phyloP scores from a whole-genome alignment of 2,329 filamentous ascomycete species.

The Trichoderma pleuroti region DNA sequence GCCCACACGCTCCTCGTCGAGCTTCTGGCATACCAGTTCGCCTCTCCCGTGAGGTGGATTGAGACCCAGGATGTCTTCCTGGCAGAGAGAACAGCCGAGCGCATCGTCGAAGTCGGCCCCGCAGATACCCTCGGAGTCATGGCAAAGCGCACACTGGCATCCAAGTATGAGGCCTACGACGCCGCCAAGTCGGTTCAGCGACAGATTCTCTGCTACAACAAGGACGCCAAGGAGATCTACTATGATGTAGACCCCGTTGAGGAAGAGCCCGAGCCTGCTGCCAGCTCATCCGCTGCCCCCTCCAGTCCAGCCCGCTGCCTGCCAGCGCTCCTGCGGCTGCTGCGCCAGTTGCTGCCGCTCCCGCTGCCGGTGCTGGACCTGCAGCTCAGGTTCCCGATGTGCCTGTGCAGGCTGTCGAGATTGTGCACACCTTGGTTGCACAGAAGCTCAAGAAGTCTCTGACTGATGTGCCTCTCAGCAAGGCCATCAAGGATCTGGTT shows the following conservation, averaged over 20 bases:
- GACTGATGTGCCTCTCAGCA: conserved; percentile 83
- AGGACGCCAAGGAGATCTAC: conserved; percentile 98
- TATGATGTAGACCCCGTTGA: conserved; percentile 95
- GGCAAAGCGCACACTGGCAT: conserved; percentile 91
- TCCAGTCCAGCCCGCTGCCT: neutral
- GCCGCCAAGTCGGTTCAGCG: conserved; percentile 93
- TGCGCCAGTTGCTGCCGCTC: conserved; percentile 51
- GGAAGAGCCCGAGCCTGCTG: conserved; percentile 71
- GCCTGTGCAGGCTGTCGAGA: conserved; percentile 83
- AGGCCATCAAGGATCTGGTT: conserved; percentile 97
- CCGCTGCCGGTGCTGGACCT: conserved; percentile 74
- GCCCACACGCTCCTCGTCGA: conserved; percentile 97
- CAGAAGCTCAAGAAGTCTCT: conserved; percentile 97
- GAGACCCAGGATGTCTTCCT: conserved; percentile 99
- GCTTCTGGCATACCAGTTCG: conserved; percentile 98
- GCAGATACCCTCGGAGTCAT: conserved; percentile 96
- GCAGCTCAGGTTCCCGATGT: conserved; percentile 82
- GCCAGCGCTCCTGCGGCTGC: conserved; percentile 49
- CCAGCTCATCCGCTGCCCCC: conserved; percentile 23
- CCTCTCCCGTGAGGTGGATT: conserved; percentile 98
- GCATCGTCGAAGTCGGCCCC: conserved; percentile 95
- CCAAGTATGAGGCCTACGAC: conserved; percentile 98
- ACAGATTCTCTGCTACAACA: conserved; percentile 99
- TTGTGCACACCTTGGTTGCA: conserved; percentile 83
- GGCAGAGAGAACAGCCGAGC: conserved; percentile 90